Evolutionary conservation across 345 rosid species (phyloP), one percentile per base, ranked within the genome.

Genomic region (Citrus australasica): DNA sequence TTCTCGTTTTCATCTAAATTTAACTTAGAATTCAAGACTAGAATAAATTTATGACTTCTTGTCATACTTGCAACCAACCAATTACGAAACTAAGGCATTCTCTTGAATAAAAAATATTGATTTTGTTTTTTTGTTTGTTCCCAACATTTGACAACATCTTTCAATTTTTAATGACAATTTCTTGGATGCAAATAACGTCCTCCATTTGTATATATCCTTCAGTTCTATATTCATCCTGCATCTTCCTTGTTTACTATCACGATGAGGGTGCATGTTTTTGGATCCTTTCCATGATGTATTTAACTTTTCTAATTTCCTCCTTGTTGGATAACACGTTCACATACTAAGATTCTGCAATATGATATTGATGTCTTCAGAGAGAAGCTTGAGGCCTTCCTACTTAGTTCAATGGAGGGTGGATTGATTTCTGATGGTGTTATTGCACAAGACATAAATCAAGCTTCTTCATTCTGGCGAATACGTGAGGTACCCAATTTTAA

Each of bases 391-490:
- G 94, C 92, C 59, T 96, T 96, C 83, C 82, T 96, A 63, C 84
- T 94, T 77, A 76, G 82, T 69, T 85, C 99, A 9, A 79, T 96
- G 88, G 97, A 94, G 85, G 84, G 87, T 82, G 95, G 94, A 79
- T 86, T 94, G 84, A 87, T 94, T 83, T 90, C 95, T 81, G 97
- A 96, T 84, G 98, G 99, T 53, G 92, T 89, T 71, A 84, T 96
- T 77, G 97, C 99, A 62, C 99, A 94, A 89, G 98, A 96, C 85
- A 89, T 89, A 37, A 91, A 92, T 86, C 98, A 96, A 75, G 92
- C 93, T 65, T 91, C 92, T 40, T 92, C 98, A 19, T 85, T 96
- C 86, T 96, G 99, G 99, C 92, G 79, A 60, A 89, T 96, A 81
- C 92, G 97, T 63, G 99, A 94, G 98, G 98, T 94, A 82, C 72